Evolutionary conservation across 23 red algal species (phyloP).

Genomic region (Cyanidioschyzon merolae): DNA sequence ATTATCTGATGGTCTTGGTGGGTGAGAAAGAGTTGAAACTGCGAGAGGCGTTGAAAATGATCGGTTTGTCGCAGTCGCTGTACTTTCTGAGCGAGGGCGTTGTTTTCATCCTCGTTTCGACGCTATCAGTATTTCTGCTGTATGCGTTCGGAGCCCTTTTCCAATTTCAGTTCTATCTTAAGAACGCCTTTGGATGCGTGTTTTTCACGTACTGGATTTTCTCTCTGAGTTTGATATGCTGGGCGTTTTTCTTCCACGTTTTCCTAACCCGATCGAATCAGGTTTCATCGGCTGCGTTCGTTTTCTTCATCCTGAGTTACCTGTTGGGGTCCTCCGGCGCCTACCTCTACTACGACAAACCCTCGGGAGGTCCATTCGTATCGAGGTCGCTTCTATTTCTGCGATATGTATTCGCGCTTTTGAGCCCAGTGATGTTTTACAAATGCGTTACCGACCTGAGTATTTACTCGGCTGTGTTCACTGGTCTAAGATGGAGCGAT

Average conservation of each 20-base stretch:
- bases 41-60: slow-evolving; percentile 54
- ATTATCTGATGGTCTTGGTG: slow-evolving; percentile 61
- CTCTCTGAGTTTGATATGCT: slow-evolving; percentile 42
- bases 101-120: slow-evolving; percentile 33
- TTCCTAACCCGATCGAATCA: slow-evolving; percentile 25
- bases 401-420: slow-evolving; percentile 64
- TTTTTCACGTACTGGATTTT: slow-evolving; percentile 82
- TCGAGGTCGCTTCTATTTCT: slow-evolving; percentile 37
- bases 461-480: slow-evolving; percentile 25
- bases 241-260: slow-evolving; percentile 50
- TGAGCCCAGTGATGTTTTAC: slow-evolving; percentile 59
- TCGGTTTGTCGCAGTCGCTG: slow-evolving; percentile 50
- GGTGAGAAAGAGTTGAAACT: slow-evolving; percentile 58
- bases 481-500: slow-evolving; percentile 19
- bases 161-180: slow-evolving; percentile 53
- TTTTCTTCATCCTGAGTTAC: slow-evolving; percentile 65
- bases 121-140: slow-evolving; percentile 30
- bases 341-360: slow-evolving; percentile 49
- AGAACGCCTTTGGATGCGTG: slow-evolving; percentile 36
- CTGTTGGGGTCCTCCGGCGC: slow-evolving; percentile 28
- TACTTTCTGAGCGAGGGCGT: slow-evolving; percentile 59
- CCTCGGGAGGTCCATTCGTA: slow-evolving; percentile 38
- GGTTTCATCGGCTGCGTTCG: slow-evolving; percentile 32
- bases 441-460: slow-evolving; percentile 54
- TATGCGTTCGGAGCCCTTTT: slow-evolving; percentile 71